These are phyloP conservation scores for Tylopilus rubrobrunneus DNA, from an alignment of 768 basidiomycete species.

Conservation along the genomic window DNA sequence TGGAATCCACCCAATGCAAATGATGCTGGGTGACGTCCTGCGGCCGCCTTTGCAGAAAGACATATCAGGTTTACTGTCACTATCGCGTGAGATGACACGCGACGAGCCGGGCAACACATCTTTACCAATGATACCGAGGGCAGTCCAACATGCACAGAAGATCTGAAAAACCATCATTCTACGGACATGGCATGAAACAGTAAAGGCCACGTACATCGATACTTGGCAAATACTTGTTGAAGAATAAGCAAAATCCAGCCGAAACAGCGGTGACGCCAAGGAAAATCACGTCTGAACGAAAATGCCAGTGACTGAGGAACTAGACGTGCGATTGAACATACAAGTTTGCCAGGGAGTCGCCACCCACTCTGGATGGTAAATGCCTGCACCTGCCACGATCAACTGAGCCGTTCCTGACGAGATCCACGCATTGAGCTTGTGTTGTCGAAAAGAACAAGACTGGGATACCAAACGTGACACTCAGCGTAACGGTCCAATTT, in stretches of 20 bases:
- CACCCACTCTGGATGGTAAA: slow-evolving; percentile 57
- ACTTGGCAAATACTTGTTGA: slow-evolving; percentile 46
- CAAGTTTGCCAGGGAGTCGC: slow-evolving; percentile 60
- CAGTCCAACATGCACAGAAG: slow-evolving; percentile 61
- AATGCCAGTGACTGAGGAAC: not conserved
- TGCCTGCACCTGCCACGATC: slow-evolving; percentile 53
- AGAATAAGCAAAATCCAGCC: slow-evolving; percentile 51
- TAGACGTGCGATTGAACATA: slow-evolving; percentile 17
- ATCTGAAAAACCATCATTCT: slow-evolving; percentile 34
- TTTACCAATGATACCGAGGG: slow-evolving; percentile 49
- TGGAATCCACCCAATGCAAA: slow-evolving; percentile 60
- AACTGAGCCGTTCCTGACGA: slow-evolving; percentile 53
- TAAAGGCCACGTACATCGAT: slow-evolving; percentile 40
- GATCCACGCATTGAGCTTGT: not conserved
- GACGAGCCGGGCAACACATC: not conserved
- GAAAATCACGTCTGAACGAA: slow-evolving; percentile 47
- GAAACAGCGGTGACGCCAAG: slow-evolving; percentile 47
- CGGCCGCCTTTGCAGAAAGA: slow-evolving; percentile 53
- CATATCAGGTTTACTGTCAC: slow-evolving; percentile 52
- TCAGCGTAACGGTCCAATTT: slow-evolving; percentile 65
- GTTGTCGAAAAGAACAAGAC: too few relatives aligned
- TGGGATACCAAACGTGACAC: slow-evolving; percentile 52
- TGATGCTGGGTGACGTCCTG: slow-evolving; percentile 48
- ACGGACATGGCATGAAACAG: not conserved
- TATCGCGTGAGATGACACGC: slow-evolving; percentile 11